phyloP scores from a whole-genome alignment of 2,329 filamentous ascomycete species.

The Mollisiaceae sp. region DNA sequence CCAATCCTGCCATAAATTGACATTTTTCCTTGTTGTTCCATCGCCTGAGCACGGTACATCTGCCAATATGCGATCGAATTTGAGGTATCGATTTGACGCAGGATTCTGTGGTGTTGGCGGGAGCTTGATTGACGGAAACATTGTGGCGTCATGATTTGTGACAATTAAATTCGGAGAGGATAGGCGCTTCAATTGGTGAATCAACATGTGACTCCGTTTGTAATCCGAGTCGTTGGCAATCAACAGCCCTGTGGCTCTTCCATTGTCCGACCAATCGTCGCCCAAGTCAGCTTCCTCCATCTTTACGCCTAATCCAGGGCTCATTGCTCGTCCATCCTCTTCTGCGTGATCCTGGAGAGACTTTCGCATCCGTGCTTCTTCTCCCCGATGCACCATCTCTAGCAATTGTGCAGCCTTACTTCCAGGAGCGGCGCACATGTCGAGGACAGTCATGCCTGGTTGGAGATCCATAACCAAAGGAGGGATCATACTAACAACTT shows the following conservation, averaged over 20 bases:
- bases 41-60: constrained; percentile 98
- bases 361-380: constrained; percentile 83
- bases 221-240: constrained; percentile 98
- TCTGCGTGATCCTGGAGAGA: constrained; percentile 68
- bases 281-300: constrained; percentile 52
- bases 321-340: constrained; percentile 62
- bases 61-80: constrained; percentile 94
- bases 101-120: constrained; percentile 62
- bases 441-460: constrained; percentile 90
- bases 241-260: constrained; percentile 86
- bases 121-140: constrained; percentile 93
- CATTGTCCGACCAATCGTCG: constrained; percentile 72
- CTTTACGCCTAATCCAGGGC: constrained; percentile 52
- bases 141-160: constrained; percentile 95
- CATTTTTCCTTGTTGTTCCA: constrained; percentile 91
- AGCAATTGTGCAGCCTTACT: constrained; percentile 96
- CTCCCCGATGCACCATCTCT: constrained; percentile 90
- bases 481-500: constrained; percentile 98
- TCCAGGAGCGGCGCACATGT: constrained; percentile 95
- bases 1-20: constrained; percentile 95
- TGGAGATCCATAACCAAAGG: constrained; percentile 89
- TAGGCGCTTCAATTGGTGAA: constrained; percentile 96
- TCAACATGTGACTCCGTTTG: constrained; percentile 94
- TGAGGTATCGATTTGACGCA: constrained; percentile 74
- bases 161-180: constrained; percentile 97